Base-by-base conservation (phyloP, 2,329 filamentous ascomycete species). In the Fusarium sp. region DNA sequence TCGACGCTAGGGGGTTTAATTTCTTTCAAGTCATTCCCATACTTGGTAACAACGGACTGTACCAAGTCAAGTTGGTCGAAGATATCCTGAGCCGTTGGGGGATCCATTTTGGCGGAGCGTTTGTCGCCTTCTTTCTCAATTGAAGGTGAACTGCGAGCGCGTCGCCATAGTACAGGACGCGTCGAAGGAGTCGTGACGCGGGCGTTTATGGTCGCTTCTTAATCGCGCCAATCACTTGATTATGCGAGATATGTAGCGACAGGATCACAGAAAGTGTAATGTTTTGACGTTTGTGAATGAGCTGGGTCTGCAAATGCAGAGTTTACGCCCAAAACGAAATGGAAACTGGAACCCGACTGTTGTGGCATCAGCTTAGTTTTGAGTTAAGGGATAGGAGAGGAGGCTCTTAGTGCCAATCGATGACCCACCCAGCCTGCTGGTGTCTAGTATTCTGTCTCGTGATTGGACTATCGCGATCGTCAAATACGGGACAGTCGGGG, bases 31-130 rank as follows among this genome's bases (percentile, higher is more conserved):
- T 7, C 6, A 30, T 21, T 21, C 21, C 21, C 51, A 28, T 69
- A 69, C 4, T 37, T 34, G 11, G 23, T n/a, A 23, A 69, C 51
- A 18, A 23, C 19, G 10, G 61, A 21, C 25, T 70, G 44, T n/a
- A 70, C 41, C 16, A 50, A 55, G 4, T 37, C 21, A 13, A 70
- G 60, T 12, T 41, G 30, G 21, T 30, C 31, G 14, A 64, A 21
- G 31, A 50, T 18, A 9, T 64, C 43, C 14, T 41, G 51, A 23
- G 39, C 19, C 9, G 58, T n/a, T 37, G 34, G 34, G 10, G 18
- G 34, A n/a, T 37, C 23, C 65, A 67, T 67, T 19, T 31, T 65
- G 52, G 14, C 48, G 14, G 41, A 37, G 23, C 46, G 42, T 37
- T 30, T 46, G n/a, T 41, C 41, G n/a, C 18, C 19, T 18, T 31